Evolutionary conservation across 345 rosid species (phyloP), one percentile per base, ranked within the genome.

Genomic region (Hibiscus mutabilis): DNA sequence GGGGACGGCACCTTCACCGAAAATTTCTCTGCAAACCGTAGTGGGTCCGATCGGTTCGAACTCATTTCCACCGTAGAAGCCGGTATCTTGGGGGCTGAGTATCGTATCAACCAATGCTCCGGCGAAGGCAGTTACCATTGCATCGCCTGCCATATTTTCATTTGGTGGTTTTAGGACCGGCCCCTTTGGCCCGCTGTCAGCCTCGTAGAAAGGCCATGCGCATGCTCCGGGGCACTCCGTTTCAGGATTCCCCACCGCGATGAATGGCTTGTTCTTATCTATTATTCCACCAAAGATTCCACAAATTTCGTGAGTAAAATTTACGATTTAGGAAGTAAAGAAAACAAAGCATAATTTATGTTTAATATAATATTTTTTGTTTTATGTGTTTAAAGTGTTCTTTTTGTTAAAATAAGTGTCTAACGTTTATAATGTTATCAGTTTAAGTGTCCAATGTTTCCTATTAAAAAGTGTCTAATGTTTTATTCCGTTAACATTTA

Each of bases 211-310:
- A 0, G 97, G 97, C 92, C 92, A 89, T 0, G 80, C 88, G 35
- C 97, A 91, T 8, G 74, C 70, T 22, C 85, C 92, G 0, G 95
- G 95, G 76, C 95, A 91, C 70, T 84, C 86, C 5, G 18, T 65
- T 76, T 78, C 85, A 25, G 92, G 89, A 66, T 91, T 70, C 16
- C 89, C 90, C 3, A 86, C 87, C 31, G 85, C 16, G 31, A 91
- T 69, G 77, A 78, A 91, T 8, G 88, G 86, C 18, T 70, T 72
- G 14, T 40, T 57, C 16, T 3, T 5, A 4, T 62, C 83, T 78
- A 27, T 37, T 49, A 56, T 49, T 57, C 51, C n/a, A 47, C 21
- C 5, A 27, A 10, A 57, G n/a, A 12, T 47, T 14, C 0, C 2
- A 37, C 1, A 37, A 37, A 37, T 7, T 7, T 7, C 15, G n/a